Evolutionary conservation across 208 protist species (phyloP).

Genomic region (Trypanosoma rangeli): DNA sequence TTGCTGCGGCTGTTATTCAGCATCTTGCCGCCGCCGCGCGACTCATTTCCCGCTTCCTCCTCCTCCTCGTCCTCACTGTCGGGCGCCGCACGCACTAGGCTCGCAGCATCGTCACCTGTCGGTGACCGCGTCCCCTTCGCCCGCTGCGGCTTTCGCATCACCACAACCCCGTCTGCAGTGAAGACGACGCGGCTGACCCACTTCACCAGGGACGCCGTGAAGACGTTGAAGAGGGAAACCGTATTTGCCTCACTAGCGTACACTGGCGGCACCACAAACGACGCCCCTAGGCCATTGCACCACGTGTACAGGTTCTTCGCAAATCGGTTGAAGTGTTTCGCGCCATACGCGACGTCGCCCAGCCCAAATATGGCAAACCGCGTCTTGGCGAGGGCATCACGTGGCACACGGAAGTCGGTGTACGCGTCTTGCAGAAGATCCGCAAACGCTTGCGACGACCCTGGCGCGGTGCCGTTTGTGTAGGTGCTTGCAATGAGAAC

Average conservation of each 20-base stretch:
- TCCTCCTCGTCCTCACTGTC: constrained; percentile 15
- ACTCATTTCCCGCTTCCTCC: constrained; percentile 23
- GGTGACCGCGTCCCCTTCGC: not conserved
- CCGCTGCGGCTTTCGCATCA: constrained; percentile 3
- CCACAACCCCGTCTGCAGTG: constrained; percentile 35
- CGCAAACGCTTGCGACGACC: constrained; percentile 63
- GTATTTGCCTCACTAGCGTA: constrained; percentile 72
- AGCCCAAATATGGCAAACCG: constrained; percentile 89
- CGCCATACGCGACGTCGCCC: constrained; percentile 84
- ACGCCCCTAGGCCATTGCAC: constrained; percentile 70
- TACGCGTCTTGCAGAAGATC: constrained; percentile 71
- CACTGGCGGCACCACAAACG: constrained; percentile 74
- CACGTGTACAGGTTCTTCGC: constrained; percentile 72
- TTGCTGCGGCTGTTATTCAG: constrained; percentile 26
- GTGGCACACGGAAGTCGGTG: constrained; percentile 79
- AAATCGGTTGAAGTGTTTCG: constrained; percentile 74
- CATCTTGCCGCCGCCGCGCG: not conserved
- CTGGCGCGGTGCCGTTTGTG: constrained; percentile 71
- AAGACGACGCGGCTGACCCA: constrained; percentile 63
- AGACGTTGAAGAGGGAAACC: constrained; percentile 55
- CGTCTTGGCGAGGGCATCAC: constrained; percentile 50
- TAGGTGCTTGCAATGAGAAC: constrained; percentile 84
- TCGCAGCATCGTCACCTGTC: constrained; percentile 24
- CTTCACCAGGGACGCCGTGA: constrained; percentile 54
- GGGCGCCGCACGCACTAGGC: constrained; percentile 7